Base-by-base conservation (phyloP, 2,329 filamentous ascomycete genomes). In the Monosporascus sp. region DNA sequence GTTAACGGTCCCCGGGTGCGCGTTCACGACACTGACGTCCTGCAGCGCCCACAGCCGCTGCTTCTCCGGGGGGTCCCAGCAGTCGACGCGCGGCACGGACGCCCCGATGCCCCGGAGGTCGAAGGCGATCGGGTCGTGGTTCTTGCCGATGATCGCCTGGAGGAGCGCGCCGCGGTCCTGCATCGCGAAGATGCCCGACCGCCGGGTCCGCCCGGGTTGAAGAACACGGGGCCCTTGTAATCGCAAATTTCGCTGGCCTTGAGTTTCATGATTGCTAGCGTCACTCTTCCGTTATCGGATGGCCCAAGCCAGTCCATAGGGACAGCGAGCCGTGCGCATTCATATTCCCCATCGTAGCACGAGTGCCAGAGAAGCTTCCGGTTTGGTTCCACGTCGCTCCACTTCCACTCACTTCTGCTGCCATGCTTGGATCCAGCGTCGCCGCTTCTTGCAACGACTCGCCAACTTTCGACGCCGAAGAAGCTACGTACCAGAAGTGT, bases 71-170 rank as follows among this genome's bases (percentile, higher is more conserved):
- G 68, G 71, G 6, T 67, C 67, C 75, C 78, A 82, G 60, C 79
- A 82, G 49, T 80, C 76, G 15, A 79, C 66, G 20, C 76, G 66
- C 3, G 79, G 78, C 1, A 75, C 70, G 3, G 79, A 78, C 7
- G 74, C 70, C 4, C 78, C 78, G 24, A 82, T 71, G 20, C 78
- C 78, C 22, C 78, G 71, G 1, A 78, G 77, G 49, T 81, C 78
- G 50, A 77, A 80, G 43, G 73, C 72, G 52, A 81, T 71, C 2
- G 81, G 69, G 48, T 81, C 78, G 31, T 65, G 48, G 24, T 62
- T 60, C 48, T 52, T 56, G 28, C 78, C 78, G 0, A 78, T 71
- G 24, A 80, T 71, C 3, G 68, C 69, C 57, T 80, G 78, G 3
- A 74, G 54, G 18, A 63, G 51, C 15, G 59, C 58, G 2, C 67